Conservation (phyloP, 352 stramenopile species). For the Globisporangium mamillatum region DNA sequence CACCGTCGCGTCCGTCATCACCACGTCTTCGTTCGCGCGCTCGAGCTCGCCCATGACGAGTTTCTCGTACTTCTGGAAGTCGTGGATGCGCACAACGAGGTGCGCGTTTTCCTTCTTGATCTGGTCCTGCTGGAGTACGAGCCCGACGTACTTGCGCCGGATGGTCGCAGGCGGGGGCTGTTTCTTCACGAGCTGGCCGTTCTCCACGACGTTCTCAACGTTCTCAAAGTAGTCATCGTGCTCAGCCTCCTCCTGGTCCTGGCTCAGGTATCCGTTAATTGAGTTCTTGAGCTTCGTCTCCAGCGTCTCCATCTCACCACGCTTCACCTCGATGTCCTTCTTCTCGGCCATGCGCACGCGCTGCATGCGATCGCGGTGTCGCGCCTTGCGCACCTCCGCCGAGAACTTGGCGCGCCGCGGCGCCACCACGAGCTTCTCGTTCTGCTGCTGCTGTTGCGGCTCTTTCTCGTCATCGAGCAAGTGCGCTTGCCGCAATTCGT, state of each 20-base stretch:
- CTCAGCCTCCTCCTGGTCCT: constrained; percentile 11
- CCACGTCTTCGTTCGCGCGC: background rate
- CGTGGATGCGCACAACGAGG: constrained; percentile 9
- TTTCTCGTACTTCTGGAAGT: constrained; percentile 16
- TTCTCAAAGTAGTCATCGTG: constrained; percentile 4
- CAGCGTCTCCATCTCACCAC: constrained; percentile 30
- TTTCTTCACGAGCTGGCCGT: constrained; percentile 1
- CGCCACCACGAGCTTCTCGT: background rate
- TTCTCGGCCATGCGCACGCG: constrained; percentile 35
- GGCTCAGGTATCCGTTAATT: constrained; percentile 10
- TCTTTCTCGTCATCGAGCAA: background rate
- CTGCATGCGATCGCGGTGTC: constrained; percentile 43
- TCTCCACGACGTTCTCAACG: background rate
- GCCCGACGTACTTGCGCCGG: constrained; percentile 10
- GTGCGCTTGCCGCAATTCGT: background rate
- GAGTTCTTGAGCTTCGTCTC: constrained; percentile 24
- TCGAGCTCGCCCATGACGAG: constrained; percentile 9
- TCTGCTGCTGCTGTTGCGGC: background rate
- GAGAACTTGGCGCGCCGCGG: constrained; percentile 10
- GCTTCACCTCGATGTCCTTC: constrained; percentile 35
- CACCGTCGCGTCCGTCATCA: background rate
- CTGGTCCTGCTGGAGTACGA: constrained; percentile 18
- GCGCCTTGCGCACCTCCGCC: constrained; percentile 25
- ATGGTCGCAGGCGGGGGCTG: background rate
- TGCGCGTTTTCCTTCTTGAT: constrained; percentile 13